Percentiles rank a stretch among this genome's conserved stretches.
Conservation (phyloP, 2,329 filamentous ascomycete species). For the Colletotrichum endophyticum region DNA sequence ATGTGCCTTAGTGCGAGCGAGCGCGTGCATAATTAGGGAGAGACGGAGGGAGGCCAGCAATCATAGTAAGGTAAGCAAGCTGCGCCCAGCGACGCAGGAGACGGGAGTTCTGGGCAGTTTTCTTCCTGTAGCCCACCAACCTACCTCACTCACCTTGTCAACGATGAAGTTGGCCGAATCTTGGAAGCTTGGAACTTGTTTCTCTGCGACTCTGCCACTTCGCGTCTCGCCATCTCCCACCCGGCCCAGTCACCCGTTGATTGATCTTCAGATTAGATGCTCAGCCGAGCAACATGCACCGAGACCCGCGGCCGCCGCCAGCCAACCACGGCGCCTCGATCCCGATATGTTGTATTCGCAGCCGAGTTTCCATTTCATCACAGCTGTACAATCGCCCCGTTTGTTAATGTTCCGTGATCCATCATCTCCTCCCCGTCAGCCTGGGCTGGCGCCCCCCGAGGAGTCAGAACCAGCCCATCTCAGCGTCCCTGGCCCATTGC, state of each 20-base stretch:
- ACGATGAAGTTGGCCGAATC: neutral
- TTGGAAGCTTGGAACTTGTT: neutral
- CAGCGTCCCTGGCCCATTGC: neutral
- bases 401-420: neutral
- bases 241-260: neutral
- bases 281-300: neutral
- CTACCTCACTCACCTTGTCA: neutral
- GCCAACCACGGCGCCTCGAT: conserved; percentile 2
- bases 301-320: conserved; percentile 2
- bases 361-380: neutral
- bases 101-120: neutral
- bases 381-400: neutral
- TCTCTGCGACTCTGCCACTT: neutral
- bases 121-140: neutral
- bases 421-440: neutral
- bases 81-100: neutral
- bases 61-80: neutral
- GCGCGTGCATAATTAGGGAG: neutral
- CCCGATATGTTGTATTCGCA: neutral
- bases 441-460: neutral
- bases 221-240: neutral
- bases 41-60: neutral
- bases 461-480: neutral
- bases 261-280: neutral
- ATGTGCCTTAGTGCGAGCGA: neutral